phyloP scores from a whole-genome alignment of 495 filamentous ascomycete genomes.

The Talaromyces liani region DNA sequence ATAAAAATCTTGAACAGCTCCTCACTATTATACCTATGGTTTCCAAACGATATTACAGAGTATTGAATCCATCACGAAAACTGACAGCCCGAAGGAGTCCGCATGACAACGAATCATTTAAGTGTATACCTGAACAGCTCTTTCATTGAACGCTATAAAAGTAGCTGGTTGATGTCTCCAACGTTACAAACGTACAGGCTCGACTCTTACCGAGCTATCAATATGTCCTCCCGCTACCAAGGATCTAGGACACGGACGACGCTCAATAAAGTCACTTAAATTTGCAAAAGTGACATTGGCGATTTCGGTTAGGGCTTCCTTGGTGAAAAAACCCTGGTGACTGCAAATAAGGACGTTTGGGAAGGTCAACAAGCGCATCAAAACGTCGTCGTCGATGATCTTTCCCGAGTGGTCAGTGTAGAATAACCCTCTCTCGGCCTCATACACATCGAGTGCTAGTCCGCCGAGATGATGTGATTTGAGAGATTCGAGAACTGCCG shows the following conservation, averaged over 20 bases:
- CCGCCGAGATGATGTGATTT: background rate
- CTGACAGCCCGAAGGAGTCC: too few species aligned
- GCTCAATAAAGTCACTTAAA: background rate
- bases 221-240: background rate
- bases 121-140: too few species aligned
- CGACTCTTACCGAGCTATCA: background rate
- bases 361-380: background rate
- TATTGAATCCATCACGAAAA: too few species aligned
- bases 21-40: too few species aligned
- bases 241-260: background rate
- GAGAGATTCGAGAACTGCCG: background rate
- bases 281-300: background rate
- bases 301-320: background rate
- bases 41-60: too few species aligned
- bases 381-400: background rate
- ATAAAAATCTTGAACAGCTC: too few species aligned
- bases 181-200: background rate
- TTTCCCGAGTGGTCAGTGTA: background rate
- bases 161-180: slow-evolving; percentile 10
- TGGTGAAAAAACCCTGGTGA: background rate
- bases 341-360: background rate
- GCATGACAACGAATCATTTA: too few species aligned
- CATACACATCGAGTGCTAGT: background rate
- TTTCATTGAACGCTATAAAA: too few species aligned
- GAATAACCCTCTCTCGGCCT: background rate